phyloP scores from a whole-genome alignment of 2,329 filamentous ascomycete genomes.

The Camillea tinctor region DNA sequence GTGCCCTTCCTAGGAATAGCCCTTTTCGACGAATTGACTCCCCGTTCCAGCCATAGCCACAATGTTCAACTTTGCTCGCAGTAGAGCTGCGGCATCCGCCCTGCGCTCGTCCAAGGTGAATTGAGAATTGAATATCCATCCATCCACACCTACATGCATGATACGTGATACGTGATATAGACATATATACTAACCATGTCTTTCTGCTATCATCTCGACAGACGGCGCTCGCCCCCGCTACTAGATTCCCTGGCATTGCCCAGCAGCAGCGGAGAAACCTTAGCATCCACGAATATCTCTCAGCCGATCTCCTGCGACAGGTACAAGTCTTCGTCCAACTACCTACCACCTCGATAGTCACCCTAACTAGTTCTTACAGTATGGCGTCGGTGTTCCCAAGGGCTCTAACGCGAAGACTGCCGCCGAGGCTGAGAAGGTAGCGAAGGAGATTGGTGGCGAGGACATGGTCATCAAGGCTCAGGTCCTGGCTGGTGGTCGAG shows the following conservation, averaged over 20 bases:
- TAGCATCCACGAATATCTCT: constrained; percentile 98
- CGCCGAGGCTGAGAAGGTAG: constrained; percentile 87
- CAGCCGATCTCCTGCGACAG: constrained; percentile 82
- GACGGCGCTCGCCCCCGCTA: constrained; percentile 44
- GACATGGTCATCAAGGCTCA: constrained; percentile 99
- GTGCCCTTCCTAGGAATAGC: constrained; percentile 3
- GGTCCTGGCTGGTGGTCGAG: constrained; percentile 94
- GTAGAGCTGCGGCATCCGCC: constrained; percentile 76
- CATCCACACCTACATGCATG: neutral
- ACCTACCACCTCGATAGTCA: neutral
- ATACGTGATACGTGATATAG: constrained; percentile 9
- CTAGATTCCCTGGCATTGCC: constrained; percentile 62
- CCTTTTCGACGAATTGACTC: constrained; percentile 13
- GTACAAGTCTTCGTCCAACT: constrained; percentile 40
- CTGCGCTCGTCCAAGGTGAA: constrained; percentile 75
- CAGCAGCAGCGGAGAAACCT: constrained; percentile 83
- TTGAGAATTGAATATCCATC: constrained; percentile 62
- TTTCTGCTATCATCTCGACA: constrained; percentile 26
- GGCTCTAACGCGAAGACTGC: constrained; percentile 81
- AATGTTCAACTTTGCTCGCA: constrained; percentile 89
- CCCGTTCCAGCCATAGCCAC: constrained; percentile 29
- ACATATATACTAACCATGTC: constrained; percentile 13
- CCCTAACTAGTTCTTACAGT: constrained; percentile 52
- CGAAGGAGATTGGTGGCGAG: constrained; percentile 85
- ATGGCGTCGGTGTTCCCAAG: constrained; percentile 90